Evolutionary conservation across 2,329 filamentous ascomycete genomes (phyloP).

Genomic region (Zymoseptoria tritici): DNA sequence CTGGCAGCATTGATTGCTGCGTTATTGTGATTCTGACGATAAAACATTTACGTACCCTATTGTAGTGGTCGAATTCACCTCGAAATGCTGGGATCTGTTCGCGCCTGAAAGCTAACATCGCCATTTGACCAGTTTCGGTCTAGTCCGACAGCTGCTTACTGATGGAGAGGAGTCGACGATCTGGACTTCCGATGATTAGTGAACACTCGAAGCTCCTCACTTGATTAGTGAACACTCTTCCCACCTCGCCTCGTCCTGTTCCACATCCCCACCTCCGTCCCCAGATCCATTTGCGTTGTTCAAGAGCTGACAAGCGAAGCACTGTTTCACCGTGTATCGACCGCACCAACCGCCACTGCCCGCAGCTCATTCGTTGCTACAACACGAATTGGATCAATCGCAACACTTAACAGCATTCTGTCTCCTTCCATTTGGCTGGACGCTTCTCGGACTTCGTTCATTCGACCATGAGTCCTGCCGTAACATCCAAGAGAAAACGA

Average conservation of each 20-base stretch:
- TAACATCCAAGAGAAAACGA: conserved; percentile 8
- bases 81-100: not conserved
- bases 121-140: not conserved
- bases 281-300: not conserved
- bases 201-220: not conserved
- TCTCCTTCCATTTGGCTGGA: too few relatives aligned
- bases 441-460: too few relatives aligned
- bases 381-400: not conserved
- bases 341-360: not conserved
- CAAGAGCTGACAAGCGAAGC: not conserved
- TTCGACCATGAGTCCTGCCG: not conserved
- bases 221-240: not conserved
- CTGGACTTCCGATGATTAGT: not conserved
- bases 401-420: not conserved
- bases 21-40: not conserved
- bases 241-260: too few relatives aligned
- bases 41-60: not conserved
- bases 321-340: not conserved
- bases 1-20: not conserved
- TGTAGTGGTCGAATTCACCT: not conserved
- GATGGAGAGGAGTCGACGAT: not conserved
- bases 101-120: not conserved
- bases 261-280: not conserved
- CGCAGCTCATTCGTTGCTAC: not conserved
- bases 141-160: not conserved